phyloP scores from a whole-genome alignment of 2,329 filamentous ascomycete species.

The Chaetomiaceae sp. region DNA sequence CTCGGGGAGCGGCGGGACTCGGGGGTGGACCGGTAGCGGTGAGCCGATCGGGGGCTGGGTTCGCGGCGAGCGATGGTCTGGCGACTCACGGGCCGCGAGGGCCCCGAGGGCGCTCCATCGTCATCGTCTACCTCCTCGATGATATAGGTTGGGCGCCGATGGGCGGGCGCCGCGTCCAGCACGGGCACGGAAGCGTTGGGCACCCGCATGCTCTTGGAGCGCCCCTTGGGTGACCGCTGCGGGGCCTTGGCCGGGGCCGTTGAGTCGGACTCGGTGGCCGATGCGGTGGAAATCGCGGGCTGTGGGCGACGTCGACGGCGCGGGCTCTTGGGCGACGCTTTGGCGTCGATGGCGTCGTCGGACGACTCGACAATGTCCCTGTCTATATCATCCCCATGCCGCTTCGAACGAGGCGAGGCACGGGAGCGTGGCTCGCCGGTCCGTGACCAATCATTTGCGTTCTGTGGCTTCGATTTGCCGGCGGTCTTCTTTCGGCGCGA shows the following conservation, averaged over 20 bases:
- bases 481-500: conserved; percentile 27
- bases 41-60: conserved; percentile 34
- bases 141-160: conserved; percentile 25
- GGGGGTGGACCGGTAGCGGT: conserved; percentile 36
- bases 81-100: conserved; percentile 29
- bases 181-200: conserved; percentile 31
- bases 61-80: conserved; percentile 23
- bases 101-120: conserved; percentile 21
- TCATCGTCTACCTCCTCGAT: conserved; percentile 28
- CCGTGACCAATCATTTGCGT: conserved; percentile 30
- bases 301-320: conserved; percentile 15
- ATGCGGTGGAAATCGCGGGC: conserved; percentile 18
- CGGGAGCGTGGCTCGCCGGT: conserved; percentile 25
- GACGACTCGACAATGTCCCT: conserved; percentile 23
- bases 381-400: conserved; percentile 28
- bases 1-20: conserved; percentile 27
- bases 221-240: conserved; percentile 17
- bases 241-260: conserved; percentile 19
- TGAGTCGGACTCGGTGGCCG: conserved; percentile 18
- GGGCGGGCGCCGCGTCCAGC: conserved; percentile 25
- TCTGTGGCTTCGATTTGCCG: conserved; percentile 24
- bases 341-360: conserved; percentile 19
- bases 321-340: conserved; percentile 18
- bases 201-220: conserved; percentile 30
- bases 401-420: conserved; percentile 31